These are phyloP conservation scores for Vigna radiata DNA, from an alignment of 306 rosid genomes.

Conservation along the genomic window DNA sequence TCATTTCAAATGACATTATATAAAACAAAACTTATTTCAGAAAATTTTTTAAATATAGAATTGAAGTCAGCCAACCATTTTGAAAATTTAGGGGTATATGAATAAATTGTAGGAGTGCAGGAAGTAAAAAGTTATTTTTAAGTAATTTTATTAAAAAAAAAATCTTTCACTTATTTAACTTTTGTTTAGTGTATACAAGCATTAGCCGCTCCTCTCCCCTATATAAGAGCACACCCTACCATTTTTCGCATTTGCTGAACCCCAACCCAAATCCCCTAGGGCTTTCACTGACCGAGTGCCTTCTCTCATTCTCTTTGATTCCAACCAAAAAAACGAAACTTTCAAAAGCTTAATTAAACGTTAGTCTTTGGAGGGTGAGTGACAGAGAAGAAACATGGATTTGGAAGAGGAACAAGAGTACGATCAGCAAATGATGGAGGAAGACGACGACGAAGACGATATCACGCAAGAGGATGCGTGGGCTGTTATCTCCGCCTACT, in stretches of 20 bases:
- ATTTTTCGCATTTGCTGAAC: too few relatives aligned
- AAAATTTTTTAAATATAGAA: too few relatives aligned
- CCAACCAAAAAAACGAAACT: neutral
- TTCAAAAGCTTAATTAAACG: neutral
- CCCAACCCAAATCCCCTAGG: slow-evolving; percentile 10
- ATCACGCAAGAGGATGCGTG: slow-evolving; percentile 97
- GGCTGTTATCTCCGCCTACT: slow-evolving; percentile 96
- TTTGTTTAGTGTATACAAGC: too few relatives aligned
- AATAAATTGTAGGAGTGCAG: too few relatives aligned
- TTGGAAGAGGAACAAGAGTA: slow-evolving; percentile 87
- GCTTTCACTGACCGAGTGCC: slow-evolving; percentile 13
- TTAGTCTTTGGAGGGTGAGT: neutral
- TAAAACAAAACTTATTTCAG: too few relatives aligned
- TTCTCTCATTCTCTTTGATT: neutral
- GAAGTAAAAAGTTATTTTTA: too few relatives aligned
- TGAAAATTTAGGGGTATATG: too few relatives aligned
- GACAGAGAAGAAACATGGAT: slow-evolving; percentile 32
- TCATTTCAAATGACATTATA: too few relatives aligned
- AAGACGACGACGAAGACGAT: slow-evolving; percentile 80
- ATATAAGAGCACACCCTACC: neutral
- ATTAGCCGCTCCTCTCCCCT: too few relatives aligned
- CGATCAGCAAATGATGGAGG: slow-evolving; percentile 67
- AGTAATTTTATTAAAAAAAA: too few relatives aligned
- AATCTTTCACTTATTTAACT: too few relatives aligned
- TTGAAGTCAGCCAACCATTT: too few relatives aligned